Base-by-base conservation (phyloP, 306 rosid species). In the Pterocarpus santalinus region DNA sequence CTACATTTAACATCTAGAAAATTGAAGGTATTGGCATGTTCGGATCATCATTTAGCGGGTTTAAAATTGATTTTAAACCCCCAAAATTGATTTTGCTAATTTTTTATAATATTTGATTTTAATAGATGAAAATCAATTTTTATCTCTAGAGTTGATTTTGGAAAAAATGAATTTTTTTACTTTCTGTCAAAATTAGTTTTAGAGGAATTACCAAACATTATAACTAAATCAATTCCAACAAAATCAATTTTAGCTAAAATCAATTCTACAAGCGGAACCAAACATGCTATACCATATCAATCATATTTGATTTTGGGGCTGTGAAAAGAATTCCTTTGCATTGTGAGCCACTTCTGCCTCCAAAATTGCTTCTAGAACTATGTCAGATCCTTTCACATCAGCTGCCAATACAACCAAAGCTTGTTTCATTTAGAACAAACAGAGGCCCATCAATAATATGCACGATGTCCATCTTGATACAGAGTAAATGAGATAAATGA, bases 261-360 rank as follows among this genome's bases (percentile, higher is more conserved):
- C 28, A 22, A 22, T 22, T 22, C 28, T 22, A 22, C 28, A 22
- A 22, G 28, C 28, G 1, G 28, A 22, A 22, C 28, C 28, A 22
- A 22, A 22, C 28, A 22, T 22, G 84, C 73, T 10, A 47, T 11
- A 51, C 2, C 77, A 63, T 70, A 78, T 63, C 78, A 51, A 39
- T 87, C 82, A 79, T 66, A 78, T 73, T 83, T 91, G 90, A 73
- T 79, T 93, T 82, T 89, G 87, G 62, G 92, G 95, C 55, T 83
- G 88, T 15, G 94, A 90, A 87, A 93, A 89, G 90, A 93, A 93
- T 55, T 93, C 90, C 85, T 95, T 93, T 77, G 97, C 96, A 2
- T 76, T 93, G 71, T 57, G 91, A 65, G 97, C 97, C 53, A 95
- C 94, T 80, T 93, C 97, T 84, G 99, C 92, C 90, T 92, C 97